phyloP scores from a whole-genome alignment of 805 yeast species.

The Saturnispora quitensis region DNA sequence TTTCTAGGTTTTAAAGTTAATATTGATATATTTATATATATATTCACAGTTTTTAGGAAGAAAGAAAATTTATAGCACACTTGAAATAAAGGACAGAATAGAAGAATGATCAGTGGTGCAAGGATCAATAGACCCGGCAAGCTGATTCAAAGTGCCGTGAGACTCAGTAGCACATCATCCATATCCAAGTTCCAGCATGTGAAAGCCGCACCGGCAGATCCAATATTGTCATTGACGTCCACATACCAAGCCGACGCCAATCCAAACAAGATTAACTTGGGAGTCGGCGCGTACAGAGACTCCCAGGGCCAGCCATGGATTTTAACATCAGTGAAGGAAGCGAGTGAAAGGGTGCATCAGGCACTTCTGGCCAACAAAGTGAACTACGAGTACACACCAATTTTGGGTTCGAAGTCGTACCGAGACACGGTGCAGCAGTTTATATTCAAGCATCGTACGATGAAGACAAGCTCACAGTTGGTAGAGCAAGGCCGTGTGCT shows the following conservation, averaged over 20 bases:
- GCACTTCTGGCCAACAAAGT: constrained; percentile 30
- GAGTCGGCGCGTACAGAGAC: constrained; percentile 93
- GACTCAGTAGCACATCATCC: neutral
- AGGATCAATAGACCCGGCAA: neutral
- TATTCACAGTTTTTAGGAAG: too few relatives aligned
- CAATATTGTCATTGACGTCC: constrained; percentile 72
- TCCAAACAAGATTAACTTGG: constrained; percentile 48
- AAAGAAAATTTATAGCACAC: neutral
- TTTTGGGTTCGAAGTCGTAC: constrained; percentile 67
- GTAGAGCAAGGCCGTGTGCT: constrained; percentile 58
- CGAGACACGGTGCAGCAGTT: constrained; percentile 59
- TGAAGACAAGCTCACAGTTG: constrained; percentile 41
- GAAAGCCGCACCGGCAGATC: constrained; percentile 69
- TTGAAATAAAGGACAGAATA: too few relatives aligned
- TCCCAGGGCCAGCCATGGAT: constrained; percentile 82
- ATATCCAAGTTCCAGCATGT: neutral
- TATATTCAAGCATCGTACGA: constrained; percentile 46
- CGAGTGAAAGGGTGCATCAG: constrained; percentile 21
- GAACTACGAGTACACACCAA: constrained; percentile 82
- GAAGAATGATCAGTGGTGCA: neutral
- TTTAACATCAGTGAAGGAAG: constrained; percentile 63
- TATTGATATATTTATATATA: neutral
- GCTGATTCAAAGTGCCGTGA: neutral
- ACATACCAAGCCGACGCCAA: constrained; percentile 60
- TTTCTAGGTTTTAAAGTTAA: neutral